A percentile compares a stretch with the other conserved stretches of the same genome.
These are phyloP conservation scores for Usnea hakonensis DNA, from an alignment of 495 filamentous ascomycete species.

Conservation along the genomic window DNA sequence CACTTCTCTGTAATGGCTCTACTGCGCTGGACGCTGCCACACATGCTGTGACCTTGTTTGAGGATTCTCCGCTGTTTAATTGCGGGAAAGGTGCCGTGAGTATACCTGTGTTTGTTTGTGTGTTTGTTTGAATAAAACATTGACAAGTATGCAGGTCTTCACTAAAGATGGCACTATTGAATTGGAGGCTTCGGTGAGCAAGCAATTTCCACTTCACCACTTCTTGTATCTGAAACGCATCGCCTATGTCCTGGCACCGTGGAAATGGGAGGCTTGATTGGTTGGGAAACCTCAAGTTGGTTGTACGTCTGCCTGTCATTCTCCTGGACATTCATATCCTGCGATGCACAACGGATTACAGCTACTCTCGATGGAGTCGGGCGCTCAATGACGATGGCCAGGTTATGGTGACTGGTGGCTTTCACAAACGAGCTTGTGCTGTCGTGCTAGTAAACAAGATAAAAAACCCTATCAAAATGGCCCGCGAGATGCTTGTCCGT, in stretches of 20 bases:
- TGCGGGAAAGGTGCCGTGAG: slow-evolving; percentile 64
- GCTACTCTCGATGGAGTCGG: too few species aligned
- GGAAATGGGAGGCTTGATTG: not conserved
- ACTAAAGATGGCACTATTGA: slow-evolving; percentile 75
- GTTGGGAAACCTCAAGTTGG: too few species aligned
- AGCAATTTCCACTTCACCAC: not conserved
- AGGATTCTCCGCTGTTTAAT: slow-evolving; percentile 82
- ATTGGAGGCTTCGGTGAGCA: slow-evolving; percentile 60
- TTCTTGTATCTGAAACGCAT: not conserved
- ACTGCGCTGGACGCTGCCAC: slow-evolving; percentile 65
- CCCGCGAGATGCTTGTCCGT: slow-evolving; percentile 59
- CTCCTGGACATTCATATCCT: too few species aligned
- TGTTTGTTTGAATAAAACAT: not conserved
- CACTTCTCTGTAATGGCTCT: slow-evolving; percentile 36
- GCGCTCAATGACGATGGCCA: slow-evolving; percentile 1
- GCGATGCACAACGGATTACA: not conserved
- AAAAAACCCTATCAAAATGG: slow-evolving; percentile 72
- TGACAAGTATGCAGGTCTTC: slow-evolving; percentile 44
- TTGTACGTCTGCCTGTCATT: not conserved
- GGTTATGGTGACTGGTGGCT: slow-evolving; percentile 68
- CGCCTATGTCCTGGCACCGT: not conserved
- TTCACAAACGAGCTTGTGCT: slow-evolving; percentile 66
- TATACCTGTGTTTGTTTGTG: not conserved
- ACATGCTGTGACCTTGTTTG: slow-evolving; percentile 67
- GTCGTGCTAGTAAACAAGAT: slow-evolving; percentile 64